These are phyloP conservation scores for Psilocybe subaeruginosa DNA, from an alignment of 768 basidiomycete genomes.

Conservation along the genomic window DNA sequence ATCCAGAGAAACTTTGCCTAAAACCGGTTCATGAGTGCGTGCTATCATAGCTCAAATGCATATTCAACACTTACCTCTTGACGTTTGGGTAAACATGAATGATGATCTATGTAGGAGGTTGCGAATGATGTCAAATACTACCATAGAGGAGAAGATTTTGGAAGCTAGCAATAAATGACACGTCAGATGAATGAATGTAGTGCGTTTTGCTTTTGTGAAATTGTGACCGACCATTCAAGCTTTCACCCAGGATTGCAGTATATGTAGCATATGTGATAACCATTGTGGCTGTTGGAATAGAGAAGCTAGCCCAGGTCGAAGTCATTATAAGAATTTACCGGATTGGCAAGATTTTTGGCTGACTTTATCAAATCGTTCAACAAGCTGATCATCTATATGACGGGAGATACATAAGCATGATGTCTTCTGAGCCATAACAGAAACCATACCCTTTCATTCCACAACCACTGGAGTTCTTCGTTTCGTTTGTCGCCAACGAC, in stretches of 20 bases:
- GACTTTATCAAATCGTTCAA: not conserved
- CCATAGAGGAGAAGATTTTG: slow-evolving; percentile 41
- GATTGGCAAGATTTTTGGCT: not conserved
- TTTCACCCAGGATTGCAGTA: slow-evolving; percentile 37
- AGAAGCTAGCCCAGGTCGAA: slow-evolving; percentile 36
- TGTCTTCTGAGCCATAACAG: not conserved
- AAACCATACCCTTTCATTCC: slow-evolving; percentile 31
- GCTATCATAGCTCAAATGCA: not conserved
- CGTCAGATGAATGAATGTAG: slow-evolving; percentile 30
- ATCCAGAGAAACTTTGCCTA: slow-evolving; percentile 66
- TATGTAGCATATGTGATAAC: slow-evolving; percentile 63
- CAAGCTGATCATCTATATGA: not conserved
- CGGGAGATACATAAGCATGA: not conserved
- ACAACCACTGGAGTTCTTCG: slow-evolving; percentile 61
- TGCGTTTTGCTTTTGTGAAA: not conserved
- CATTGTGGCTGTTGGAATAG: slow-evolving; percentile 71
- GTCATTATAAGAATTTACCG: not conserved
- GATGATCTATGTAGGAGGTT: slow-evolving; percentile 46
- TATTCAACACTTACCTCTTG: slow-evolving; percentile 13
- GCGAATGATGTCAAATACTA: slow-evolving; percentile 57
- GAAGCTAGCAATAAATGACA: slow-evolving; percentile 34
- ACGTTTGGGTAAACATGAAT: slow-evolving; percentile 17
- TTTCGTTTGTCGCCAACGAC: slow-evolving; percentile 61
- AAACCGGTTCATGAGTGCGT: not conserved
- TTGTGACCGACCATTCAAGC: slow-evolving; percentile 21